Conservation (phyloP, 345 rosid genomes). For the Gossypium arboreum region DNA sequence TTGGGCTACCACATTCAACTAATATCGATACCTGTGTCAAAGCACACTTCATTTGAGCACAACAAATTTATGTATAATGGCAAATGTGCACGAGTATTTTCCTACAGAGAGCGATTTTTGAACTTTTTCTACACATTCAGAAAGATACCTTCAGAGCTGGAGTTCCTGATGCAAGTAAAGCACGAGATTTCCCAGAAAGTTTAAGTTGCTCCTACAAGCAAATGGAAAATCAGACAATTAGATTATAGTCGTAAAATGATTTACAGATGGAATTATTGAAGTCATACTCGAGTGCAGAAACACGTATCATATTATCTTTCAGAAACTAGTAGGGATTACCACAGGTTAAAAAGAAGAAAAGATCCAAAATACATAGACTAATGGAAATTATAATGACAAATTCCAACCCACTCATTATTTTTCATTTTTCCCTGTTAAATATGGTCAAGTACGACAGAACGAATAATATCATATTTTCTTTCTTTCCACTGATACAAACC, state of each 20-base stretch:
- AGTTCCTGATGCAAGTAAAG: constrained; percentile 38
- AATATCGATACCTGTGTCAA: neutral
- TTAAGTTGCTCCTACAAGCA: constrained; percentile 65
- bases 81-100: no score
- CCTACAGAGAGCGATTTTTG: constrained; percentile 4
- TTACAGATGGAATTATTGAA: neutral
- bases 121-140: neutral
- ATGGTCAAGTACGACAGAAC: neutral
- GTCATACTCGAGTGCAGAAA: neutral
- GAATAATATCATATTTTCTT: neutral
- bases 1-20: neutral
- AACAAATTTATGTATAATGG: neutral
- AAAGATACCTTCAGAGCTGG: constrained; percentile 45
- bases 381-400: neutral
- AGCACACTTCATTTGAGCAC: neutral
- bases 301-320: neutral
- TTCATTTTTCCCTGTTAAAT: neutral
- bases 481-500: constrained; percentile 27
- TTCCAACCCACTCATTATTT: neutral
- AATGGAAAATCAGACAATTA: neutral
- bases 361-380: neutral
- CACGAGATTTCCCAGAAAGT: constrained; percentile 47
- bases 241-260: neutral
- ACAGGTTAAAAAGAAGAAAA: neutral
- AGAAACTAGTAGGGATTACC: neutral